Base-by-base conservation (phyloP, 2,329 filamentous ascomycete species). In the Xylaria sp. region DNA sequence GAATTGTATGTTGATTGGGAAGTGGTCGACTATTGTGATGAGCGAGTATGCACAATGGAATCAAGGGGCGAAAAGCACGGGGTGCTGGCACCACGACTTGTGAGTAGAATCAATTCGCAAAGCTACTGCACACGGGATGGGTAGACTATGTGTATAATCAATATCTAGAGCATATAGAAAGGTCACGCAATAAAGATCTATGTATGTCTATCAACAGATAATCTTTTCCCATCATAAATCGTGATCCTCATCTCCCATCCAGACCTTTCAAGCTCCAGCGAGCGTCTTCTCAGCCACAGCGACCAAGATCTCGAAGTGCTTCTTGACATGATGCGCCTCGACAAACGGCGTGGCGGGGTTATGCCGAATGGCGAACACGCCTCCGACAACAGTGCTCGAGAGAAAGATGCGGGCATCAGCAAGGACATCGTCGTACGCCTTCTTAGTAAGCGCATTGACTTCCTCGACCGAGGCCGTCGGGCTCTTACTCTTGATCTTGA, bases 301-400 rank as follows among this genome's bases (percentile, higher is more conserved):
- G 1, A 93, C 86, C 37, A 97, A 74, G 57, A 91, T 84, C 13
- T 90, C 85, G 79, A 96, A 96, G 0, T 93, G 87, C 63, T 82
- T 82, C 63, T 86, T 80, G 3, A 97, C 77, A 74, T 92, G 90
- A 71, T 85, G 85, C 76, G 91, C 88, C 74, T 94, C 88, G 0
- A 89, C 86, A 40, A 85, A 80, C 23, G 85, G 79, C 68, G 90
- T 91, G 0, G 85, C 89, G 58, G 91, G 92, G 21, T 94, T 89
- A 37, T 97, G 86, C 0, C 94, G 83, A 63, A 98, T 96, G 1
- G 90, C 89, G 75, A 92, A 92, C 19, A 87, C 81, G 1, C 87
- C 90, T 8, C 85, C 86, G 11, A 96, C 82, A 4, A 92, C 85
- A 1, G 89, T 90, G 41, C 87, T 89, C 0, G 93, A 97, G 23